Percentiles rank a stretch among this genome's conserved stretches.
phyloP scores from a whole-genome alignment of 306 rosid genomes.

The Vicia faba region DNA sequence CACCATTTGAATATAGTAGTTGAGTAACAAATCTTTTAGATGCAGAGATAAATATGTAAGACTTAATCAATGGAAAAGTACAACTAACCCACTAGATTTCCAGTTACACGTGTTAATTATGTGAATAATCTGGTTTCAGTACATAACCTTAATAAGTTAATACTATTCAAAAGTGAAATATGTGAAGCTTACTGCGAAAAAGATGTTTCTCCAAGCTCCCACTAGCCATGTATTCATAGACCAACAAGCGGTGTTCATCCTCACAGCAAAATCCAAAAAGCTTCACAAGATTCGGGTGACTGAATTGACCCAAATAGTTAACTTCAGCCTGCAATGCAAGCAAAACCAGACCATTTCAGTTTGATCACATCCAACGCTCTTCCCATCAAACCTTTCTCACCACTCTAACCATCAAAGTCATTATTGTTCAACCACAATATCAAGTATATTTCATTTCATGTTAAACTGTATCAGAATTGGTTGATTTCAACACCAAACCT shows the following conservation, averaged over 20 bases:
- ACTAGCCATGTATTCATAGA: slow-evolving; percentile 94
- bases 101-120: too few relatives aligned
- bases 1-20: too few relatives aligned
- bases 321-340: slow-evolving; percentile 84
- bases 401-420: slow-evolving; percentile 20
- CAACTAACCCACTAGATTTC: too few relatives aligned
- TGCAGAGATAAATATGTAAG: too few relatives aligned
- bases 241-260: slow-evolving; percentile 88
- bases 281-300: slow-evolving; percentile 91
- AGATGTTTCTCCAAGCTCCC: slow-evolving; percentile 97
- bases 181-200: slow-evolving; percentile 77
- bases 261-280: slow-evolving; percentile 96
- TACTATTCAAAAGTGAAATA: slow-evolving; percentile 8
- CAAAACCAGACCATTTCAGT: slow-evolving; percentile 34
- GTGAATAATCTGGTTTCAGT: too few relatives aligned
- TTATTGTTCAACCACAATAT: slow-evolving; percentile 20
- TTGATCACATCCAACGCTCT: not conserved
- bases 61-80: too few relatives aligned
- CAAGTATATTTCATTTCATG: not conserved
- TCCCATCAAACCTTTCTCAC: slow-evolving; percentile 29
- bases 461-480: not conserved
- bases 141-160: too few relatives aligned
- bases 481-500: not conserved
- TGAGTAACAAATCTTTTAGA: too few relatives aligned
- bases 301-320: slow-evolving; percentile 88